Percentiles rank a stretch among this genome's conserved stretches.
phyloP scores from a whole-genome alignment of 306 rosid genomes.

The Coriaria nepalensis region DNA sequence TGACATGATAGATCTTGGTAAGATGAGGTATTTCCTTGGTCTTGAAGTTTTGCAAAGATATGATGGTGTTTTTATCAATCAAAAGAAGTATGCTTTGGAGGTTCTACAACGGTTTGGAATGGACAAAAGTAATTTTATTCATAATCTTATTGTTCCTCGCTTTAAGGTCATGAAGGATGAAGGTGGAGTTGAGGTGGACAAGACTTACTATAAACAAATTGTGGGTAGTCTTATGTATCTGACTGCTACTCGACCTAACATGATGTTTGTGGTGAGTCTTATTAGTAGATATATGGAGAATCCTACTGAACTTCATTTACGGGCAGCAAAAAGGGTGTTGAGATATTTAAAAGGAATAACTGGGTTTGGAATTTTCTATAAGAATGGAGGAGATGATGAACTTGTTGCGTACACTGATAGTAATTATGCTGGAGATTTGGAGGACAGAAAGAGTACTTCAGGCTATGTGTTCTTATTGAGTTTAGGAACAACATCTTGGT shows the following conservation, averaged over 20 bases:
- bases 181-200: no score
- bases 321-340: not conserved
- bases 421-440: slow-evolving; percentile 1
- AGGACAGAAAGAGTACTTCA: not conserved
- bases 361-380: not conserved
- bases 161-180: no score
- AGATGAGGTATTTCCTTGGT: not conserved
- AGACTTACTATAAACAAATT: no score
- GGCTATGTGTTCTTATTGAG: not conserved
- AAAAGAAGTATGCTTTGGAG: no score
- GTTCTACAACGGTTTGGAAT: no score
- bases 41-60: not conserved
- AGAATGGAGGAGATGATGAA: no score
- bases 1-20: not conserved
- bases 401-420: not conserved
- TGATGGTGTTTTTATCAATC: no score
- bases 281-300: not conserved
- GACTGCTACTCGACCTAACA: no score
- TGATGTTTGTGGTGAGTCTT: not conserved
- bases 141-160: no score
- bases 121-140: no score
- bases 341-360: not conserved
- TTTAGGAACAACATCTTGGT: not conserved
- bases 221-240: no score
- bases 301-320: not conserved